These are phyloP conservation scores for Stachybotrys chlorohalonatus DNA, from an alignment of 2,329 filamentous ascomycete genomes.

Conservation along the genomic window DNA sequence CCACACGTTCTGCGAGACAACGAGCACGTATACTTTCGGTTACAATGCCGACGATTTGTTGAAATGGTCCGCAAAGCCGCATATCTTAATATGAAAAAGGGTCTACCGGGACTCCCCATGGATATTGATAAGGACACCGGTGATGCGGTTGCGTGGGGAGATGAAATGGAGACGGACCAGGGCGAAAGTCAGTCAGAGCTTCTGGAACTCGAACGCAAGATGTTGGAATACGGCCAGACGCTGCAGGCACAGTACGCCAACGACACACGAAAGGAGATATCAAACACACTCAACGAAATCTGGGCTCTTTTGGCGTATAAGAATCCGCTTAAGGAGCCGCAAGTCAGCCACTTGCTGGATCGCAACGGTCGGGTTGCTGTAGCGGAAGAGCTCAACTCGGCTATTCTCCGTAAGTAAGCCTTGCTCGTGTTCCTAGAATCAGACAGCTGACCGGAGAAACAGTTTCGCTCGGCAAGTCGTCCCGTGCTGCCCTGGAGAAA, in stretches of 20 bases:
- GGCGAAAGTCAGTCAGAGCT: slow-evolving; percentile 22
- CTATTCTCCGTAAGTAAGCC: slow-evolving; percentile 66
- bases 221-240: slow-evolving; percentile 70
- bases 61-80: slow-evolving; percentile 80
- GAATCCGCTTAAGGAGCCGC: slow-evolving; percentile 65
- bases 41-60: slow-evolving; percentile 86
- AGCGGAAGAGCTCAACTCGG: slow-evolving; percentile 88
- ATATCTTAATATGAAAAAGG: slow-evolving; percentile 46
- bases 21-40: slow-evolving; percentile 75
- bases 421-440: background rate
- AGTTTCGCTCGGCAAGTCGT: slow-evolving; percentile 89
- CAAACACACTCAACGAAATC: slow-evolving; percentile 69
- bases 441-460: slow-evolving; percentile 8
- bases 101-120: slow-evolving; percentile 34
- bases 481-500: slow-evolving; percentile 74
- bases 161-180: slow-evolving; percentile 43
- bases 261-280: slow-evolving; percentile 61
- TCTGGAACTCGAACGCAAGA: slow-evolving; percentile 52
- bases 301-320: slow-evolving; percentile 83
- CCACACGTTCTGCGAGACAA: slow-evolving; percentile 72
- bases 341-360: slow-evolving; percentile 72
- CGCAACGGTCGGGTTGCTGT: slow-evolving; percentile 65
- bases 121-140: slow-evolving; percentile 44
- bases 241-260: slow-evolving; percentile 69
- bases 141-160: slow-evolving; percentile 28